Percentiles rank a stretch among this genome's conserved stretches.
Conservation (phyloP, 106 monocot species). For the Dendrobium officinale region DNA sequence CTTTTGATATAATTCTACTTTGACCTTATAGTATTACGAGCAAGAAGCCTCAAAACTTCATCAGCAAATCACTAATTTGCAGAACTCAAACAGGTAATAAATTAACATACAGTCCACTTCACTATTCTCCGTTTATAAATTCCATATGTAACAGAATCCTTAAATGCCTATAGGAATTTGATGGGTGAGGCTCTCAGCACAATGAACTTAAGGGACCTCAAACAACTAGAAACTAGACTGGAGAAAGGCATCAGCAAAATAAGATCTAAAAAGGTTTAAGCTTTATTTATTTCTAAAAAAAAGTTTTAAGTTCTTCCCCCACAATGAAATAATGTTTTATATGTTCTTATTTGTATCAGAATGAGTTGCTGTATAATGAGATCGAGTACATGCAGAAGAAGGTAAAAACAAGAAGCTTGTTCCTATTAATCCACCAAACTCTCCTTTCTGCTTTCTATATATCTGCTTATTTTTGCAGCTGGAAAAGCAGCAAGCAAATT, state of each 20-base stretch:
- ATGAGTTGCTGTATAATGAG: constrained; percentile 34
- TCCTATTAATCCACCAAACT: neutral
- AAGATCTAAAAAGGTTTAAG: constrained; percentile 19
- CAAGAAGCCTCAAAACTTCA: constrained; percentile 20
- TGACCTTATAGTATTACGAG: constrained; percentile 13
- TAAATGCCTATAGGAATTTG: constrained; percentile 11
- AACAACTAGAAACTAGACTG: constrained; percentile 20
- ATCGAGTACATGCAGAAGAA: constrained; percentile 49
- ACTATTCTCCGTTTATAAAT: neutral
- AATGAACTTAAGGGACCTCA: constrained; percentile 24
- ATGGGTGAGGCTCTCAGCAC: constrained; percentile 21
- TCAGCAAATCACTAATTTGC: constrained; percentile 13
- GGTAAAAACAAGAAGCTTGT: constrained; percentile 11
- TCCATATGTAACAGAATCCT: neutral
- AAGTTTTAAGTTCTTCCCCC: too few species aligned
- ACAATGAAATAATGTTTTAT: neutral
- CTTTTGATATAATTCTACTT: neutral
- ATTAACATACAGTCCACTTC: neutral
- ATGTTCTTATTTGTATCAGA: constrained; percentile 9
- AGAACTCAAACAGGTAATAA: constrained; percentile 15
- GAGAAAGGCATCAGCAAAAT: constrained; percentile 26
- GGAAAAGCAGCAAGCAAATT: too few species aligned
- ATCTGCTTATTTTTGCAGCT: too few species aligned
- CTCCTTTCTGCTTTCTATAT: neutral
- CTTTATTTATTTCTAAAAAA: neutral